Percentiles rank a stretch among this genome's conserved stretches.
Conservation (phyloP, 805 yeast genomes). For the Kodamaea hsintzibuensis region DNA sequence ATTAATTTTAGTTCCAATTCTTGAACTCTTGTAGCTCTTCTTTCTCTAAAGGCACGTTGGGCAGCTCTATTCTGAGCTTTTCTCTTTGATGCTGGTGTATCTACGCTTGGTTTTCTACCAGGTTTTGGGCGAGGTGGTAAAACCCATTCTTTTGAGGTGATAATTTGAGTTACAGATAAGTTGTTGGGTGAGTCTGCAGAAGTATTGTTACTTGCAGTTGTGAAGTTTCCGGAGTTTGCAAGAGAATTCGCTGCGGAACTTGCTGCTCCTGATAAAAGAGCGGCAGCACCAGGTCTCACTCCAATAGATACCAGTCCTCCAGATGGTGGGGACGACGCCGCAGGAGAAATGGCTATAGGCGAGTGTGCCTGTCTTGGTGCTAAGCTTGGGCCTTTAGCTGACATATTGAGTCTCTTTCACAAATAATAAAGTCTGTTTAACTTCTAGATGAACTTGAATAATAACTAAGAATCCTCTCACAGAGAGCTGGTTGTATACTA, state of each 20-base stretch:
- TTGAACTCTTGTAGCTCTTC: constrained; percentile 78
- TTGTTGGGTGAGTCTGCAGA: constrained; percentile 1
- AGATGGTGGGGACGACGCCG: constrained; percentile 8
- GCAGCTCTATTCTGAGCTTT: constrained; percentile 95
- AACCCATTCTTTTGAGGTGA: constrained; percentile 60
- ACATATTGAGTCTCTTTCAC: background rate
- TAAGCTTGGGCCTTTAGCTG: constrained; percentile 9
- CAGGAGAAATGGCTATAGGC: constrained; percentile 14
- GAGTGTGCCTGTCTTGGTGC: constrained; percentile 17
- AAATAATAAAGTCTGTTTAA: background rate
- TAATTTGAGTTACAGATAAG: constrained; percentile 42
- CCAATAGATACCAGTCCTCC: background rate
- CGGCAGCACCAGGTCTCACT: background rate
- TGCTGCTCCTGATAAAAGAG: constrained; percentile 3
- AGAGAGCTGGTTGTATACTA: background rate
- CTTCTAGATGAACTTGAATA: background rate
- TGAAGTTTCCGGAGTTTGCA: background rate
- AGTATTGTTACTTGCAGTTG: background rate
- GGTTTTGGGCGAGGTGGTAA: constrained; percentile 65
- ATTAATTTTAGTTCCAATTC: constrained; percentile 71
- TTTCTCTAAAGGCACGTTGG: constrained; percentile 85
- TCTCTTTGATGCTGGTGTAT: constrained; percentile 80
- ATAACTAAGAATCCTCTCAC: background rate
- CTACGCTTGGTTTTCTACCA: constrained; percentile 62
- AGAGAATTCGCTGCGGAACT: background rate